Conservation (phyloP, 2,329 filamentous ascomycete genomes). For the Aspergillus udagawae region DNA sequence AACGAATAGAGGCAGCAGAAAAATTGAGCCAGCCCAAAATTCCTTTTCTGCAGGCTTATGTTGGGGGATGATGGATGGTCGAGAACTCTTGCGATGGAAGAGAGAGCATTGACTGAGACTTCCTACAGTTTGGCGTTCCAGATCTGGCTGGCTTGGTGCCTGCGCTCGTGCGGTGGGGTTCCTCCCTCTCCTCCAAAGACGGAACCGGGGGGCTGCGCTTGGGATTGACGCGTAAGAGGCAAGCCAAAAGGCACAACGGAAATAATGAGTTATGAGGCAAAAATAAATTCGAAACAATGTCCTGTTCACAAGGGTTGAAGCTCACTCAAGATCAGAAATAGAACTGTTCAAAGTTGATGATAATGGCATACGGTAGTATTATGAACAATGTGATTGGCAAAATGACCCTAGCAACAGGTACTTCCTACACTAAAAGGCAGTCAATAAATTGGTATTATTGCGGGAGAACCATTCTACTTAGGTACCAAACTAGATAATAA, state of each 20-base stretch:
- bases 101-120: neutral
- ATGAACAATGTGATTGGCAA: neutral
- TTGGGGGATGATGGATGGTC: neutral
- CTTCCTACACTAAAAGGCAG: neutral
- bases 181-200: slow-evolving; percentile 7
- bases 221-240: slow-evolving; percentile 20
- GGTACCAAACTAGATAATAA: neutral
- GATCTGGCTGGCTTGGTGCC: slow-evolving; percentile 13
- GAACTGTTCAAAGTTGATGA: neutral
- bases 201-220: slow-evolving; percentile 16
- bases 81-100: slow-evolving; percentile 9
- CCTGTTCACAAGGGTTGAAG: neutral
- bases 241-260: neutral
- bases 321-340: neutral
- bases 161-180: slow-evolving; percentile 23
- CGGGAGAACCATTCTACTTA: neutral
- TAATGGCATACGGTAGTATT: neutral
- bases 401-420: too few species aligned
- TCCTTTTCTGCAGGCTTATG: neutral
- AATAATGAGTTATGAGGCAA: neutral
- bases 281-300: neutral
- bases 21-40: neutral
- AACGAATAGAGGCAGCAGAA: neutral
- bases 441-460: neutral
- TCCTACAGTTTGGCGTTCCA: neutral